These are phyloP conservation scores for Heterobasidion irregulare DNA, from an alignment of 1,284 basidiomycete species.

Conservation along the genomic window DNA sequence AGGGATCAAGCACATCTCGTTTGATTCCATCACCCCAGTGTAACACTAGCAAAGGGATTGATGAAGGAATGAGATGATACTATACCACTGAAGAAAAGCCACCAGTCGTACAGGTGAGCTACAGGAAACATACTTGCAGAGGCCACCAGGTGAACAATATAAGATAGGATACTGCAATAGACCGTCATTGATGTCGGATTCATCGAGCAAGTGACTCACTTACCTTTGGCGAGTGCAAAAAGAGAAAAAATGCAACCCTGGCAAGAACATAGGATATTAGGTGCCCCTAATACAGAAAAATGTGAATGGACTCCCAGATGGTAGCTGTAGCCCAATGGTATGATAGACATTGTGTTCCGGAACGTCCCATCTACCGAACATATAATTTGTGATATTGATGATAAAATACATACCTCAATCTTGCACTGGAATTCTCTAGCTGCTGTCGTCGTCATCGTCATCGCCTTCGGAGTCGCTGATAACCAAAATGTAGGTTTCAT, in stretches of 20 bases:
- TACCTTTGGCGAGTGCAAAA: neutral
- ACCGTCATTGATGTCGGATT: neutral
- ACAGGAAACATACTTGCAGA: neutral
- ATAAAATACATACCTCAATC: neutral
- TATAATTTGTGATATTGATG: neutral
- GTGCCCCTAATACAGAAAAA: neutral
- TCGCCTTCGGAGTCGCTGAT: conserved; percentile 11
- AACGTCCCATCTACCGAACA: neutral
- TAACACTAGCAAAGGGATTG: neutral
- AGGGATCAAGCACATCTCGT: neutral
- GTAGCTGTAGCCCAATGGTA: neutral
- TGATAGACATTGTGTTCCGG: neutral
- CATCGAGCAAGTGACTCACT: neutral
- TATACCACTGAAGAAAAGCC: neutral
- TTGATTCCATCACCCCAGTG: neutral
- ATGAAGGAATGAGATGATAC: neutral
- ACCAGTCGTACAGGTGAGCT: neutral
- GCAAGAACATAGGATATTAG: neutral
- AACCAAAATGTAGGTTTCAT: conserved; percentile 5
- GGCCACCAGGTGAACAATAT: neutral
- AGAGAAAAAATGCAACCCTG: neutral
- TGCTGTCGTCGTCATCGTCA: neutral
- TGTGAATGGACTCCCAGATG: neutral
- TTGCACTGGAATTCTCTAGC: neutral
- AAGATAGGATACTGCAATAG: neutral